These are phyloP conservation scores for Prunus campanulata DNA, from an alignment of 306 rosid genomes.

Conservation along the genomic window DNA sequence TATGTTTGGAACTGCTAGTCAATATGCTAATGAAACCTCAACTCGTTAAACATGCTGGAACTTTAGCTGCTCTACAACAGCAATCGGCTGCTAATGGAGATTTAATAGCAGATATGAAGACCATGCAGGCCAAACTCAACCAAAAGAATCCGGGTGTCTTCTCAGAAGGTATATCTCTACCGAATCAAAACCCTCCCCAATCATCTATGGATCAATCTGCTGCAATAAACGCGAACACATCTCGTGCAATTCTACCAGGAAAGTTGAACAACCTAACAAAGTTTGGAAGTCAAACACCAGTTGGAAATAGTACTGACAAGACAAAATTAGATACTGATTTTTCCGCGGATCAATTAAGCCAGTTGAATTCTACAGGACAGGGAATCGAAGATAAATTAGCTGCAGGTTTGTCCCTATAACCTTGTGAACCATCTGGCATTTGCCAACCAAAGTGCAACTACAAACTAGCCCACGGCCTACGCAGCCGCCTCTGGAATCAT, in stretches of 20 bases:
- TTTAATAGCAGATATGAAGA: conserved; percentile 39
- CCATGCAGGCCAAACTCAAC: conserved; percentile 27
- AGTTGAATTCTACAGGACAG: conserved; percentile 40
- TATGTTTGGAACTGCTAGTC: conserved; percentile 55
- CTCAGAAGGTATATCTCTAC: conserved; percentile 26
- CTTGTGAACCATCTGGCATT: conserved; percentile 40
- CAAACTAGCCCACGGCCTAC: conserved; percentile 42
- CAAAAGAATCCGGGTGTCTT: conserved; percentile 36
- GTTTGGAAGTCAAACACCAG: conserved; percentile 25
- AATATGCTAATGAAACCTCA: conserved; percentile 66
- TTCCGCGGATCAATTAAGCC: conserved; percentile 42
- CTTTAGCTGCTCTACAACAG: conserved; percentile 44
- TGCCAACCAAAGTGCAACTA: conserved; percentile 41
- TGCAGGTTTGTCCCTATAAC: conserved; percentile 29
- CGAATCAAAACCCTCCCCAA: conserved; percentile 22
- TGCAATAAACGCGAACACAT: conserved; percentile 33
- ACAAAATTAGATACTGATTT: conserved; percentile 41
- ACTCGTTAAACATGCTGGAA: conserved; percentile 36
- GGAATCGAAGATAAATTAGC: conserved; percentile 44
- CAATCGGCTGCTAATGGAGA: conserved; percentile 40
- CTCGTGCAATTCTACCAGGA: conserved; percentile 27
- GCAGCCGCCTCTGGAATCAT: conserved; percentile 63
- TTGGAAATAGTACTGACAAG: conserved; percentile 32
- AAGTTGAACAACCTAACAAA: conserved; percentile 25
- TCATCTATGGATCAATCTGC: conserved; percentile 22